Conservation (phyloP, 2,329 filamentous ascomycete species). For the Epichloe elymi region DNA sequence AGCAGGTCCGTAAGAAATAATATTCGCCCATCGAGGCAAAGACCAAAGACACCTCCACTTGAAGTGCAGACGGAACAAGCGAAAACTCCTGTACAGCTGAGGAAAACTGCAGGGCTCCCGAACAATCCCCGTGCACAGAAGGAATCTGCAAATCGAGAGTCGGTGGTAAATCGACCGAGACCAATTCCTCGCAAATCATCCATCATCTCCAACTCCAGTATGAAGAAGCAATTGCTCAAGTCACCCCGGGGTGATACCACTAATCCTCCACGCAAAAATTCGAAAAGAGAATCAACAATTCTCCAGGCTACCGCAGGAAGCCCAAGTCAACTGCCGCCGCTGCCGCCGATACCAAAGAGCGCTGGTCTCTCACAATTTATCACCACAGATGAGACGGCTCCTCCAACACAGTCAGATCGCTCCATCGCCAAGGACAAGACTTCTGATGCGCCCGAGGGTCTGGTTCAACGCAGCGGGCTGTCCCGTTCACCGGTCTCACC, state of each 20-base stretch:
- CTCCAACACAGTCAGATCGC: not conserved
- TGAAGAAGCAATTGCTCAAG: not conserved
- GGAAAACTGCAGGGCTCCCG: conserved; percentile 34
- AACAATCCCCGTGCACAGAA: conserved; percentile 29
- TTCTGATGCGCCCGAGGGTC: not conserved
- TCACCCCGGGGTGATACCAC: not conserved
- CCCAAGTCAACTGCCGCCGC: not conserved
- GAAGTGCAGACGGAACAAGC: conserved; percentile 13
- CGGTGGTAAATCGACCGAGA: conserved; percentile 40
- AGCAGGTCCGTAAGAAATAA: conserved; percentile 17
- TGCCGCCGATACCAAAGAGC: not conserved
- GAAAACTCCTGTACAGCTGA: conserved; percentile 26
- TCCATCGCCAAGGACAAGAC: not conserved
- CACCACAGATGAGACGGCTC: not conserved
- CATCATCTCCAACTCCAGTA: not conserved
- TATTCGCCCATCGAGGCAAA: conserved; percentile 20
- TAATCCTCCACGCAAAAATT: not conserved
- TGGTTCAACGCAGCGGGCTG: not conserved
- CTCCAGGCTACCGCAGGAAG: not conserved
- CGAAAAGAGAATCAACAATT: not conserved
- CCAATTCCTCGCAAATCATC: conserved; percentile 37
- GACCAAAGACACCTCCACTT: conserved; percentile 10
- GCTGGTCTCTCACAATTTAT: not conserved
- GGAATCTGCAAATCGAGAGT: conserved; percentile 12
- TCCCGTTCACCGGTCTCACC: not conserved